Conservation (phyloP, 352 stramenopile species). For the Pythium apleroticum region DNA sequence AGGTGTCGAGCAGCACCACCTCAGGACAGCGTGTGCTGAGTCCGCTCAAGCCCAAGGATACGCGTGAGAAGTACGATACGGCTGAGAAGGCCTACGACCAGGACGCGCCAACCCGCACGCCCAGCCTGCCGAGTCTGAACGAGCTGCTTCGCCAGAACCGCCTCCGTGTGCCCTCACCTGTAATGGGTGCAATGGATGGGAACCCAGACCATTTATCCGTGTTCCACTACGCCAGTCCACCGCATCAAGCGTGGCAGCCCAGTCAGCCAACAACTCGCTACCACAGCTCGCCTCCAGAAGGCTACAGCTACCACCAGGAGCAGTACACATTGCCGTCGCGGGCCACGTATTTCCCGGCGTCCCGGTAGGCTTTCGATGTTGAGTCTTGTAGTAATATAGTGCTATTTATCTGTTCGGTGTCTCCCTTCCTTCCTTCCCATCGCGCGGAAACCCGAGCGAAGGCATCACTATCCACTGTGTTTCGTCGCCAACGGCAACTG, state of each 20-base stretch:
- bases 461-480: too few species aligned
- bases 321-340: neutral
- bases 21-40: neutral
- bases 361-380: neutral
- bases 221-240: constrained; percentile 12
- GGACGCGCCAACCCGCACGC: neutral
- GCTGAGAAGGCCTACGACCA: neutral
- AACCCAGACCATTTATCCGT: constrained; percentile 5
- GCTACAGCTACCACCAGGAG: neutral
- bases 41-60: constrained; percentile 13
- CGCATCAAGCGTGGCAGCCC: constrained; percentile 2
- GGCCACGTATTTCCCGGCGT: neutral
- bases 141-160: constrained; percentile 23
- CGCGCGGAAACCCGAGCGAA: too few species aligned
- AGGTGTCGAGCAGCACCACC: neutral
- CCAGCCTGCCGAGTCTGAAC: constrained; percentile 18
- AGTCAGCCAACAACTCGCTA: neutral
- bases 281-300: neutral
- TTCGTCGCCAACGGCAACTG: too few species aligned
- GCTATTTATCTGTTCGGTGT: constrained; percentile 7
- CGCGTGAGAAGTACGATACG: neutral
- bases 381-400: neutral
- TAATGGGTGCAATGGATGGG: neutral
- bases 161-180: constrained; percentile 1
- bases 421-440: too few species aligned